A percentile compares a stretch with the other conserved stretches of the same genome.
Conservation (phyloP, 441 rosid species). For the Pelargonium citronellum region DNA sequence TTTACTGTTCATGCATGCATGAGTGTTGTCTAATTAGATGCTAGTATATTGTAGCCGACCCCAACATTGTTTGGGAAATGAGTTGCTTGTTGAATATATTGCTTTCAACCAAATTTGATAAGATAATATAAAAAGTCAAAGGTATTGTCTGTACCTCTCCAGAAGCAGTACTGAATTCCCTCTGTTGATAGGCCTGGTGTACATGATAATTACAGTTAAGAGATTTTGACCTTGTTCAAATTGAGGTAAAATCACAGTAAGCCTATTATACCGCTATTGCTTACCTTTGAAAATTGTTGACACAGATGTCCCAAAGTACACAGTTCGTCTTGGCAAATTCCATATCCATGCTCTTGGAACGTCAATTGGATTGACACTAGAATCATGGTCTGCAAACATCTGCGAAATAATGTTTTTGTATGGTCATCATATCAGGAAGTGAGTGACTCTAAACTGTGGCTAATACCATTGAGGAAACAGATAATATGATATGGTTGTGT, state of each 20-base stretch:
- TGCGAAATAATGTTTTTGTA: slow-evolving; percentile 33
- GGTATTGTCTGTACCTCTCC: slow-evolving; percentile 67
- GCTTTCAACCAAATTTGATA: slow-evolving; percentile 6
- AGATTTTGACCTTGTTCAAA: slow-evolving; percentile 11
- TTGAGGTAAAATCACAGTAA: slow-evolving; percentile 9
- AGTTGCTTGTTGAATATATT: not conserved
- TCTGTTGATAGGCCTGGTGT: slow-evolving; percentile 68
- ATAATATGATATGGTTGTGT: not conserved
- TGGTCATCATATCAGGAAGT: slow-evolving; percentile 17
- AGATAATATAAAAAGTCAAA: slow-evolving; percentile 13
- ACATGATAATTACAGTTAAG: slow-evolving; percentile 23
- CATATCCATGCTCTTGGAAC: slow-evolving; percentile 82
- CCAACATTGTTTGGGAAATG: no score
- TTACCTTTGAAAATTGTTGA: slow-evolving; percentile 87
- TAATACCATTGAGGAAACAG: not conserved
- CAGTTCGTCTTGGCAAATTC: slow-evolving; percentile 74
- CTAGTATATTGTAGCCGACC: not conserved
- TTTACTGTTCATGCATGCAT: not conserved
- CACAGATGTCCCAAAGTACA: slow-evolving; percentile 90
- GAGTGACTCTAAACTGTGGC: slow-evolving; percentile 13
- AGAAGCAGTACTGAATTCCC: slow-evolving; percentile 75
- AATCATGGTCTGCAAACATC: slow-evolving; percentile 88
- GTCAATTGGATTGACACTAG: slow-evolving; percentile 70
- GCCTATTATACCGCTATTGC: slow-evolving; percentile 7
- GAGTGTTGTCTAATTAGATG: slow-evolving; percentile 4